Base-by-base conservation (phyloP, 2,329 filamentous ascomycete species). In the Monosporascus sp. region DNA sequence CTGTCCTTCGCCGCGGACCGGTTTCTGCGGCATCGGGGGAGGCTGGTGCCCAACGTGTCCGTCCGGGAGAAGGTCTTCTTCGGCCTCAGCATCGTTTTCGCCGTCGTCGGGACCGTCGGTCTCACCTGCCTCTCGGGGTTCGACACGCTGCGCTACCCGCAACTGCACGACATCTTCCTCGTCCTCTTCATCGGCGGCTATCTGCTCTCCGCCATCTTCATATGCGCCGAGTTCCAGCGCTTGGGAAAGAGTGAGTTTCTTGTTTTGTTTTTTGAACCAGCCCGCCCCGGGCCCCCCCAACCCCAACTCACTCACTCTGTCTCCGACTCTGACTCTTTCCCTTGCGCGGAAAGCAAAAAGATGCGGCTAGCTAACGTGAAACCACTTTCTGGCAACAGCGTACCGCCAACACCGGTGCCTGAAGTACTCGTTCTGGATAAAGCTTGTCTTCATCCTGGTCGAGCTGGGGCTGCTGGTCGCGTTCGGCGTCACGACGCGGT, bases 191-290 rank as follows among this genome's bases (percentile, higher is more conserved):
- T 97, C 67, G 84, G 71, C 15, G 94, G 90, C 36, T 97, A 96
- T 69, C 75, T 97, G 51, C 67, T 96, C 51, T 90, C 86, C 5
- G 92, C 93, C 52, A 80, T 97, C 60, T 93, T 92, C 70, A 88
- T 93, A 59, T 97, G 92, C 75, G 85, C 83, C 74, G 91, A 97
- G 69, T 97, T 96, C 69, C 87, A 94, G 64, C 85, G 89, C 2
- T 79, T 97, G 1, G 90, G 91, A 25, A 84, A 87, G 50, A 86
- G 81, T 82, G 70, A 51, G 79, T 73, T 36, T 17, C 45, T 39
- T 48, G 6, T 45, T 47, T 45, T 6, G 22, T 6, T 41, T 50
- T 25, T n/a, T n/a, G n/a, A n/a, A n/a, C n/a, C n/a, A n/a, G n/a
- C n/a, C n/a, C n/a, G n/a, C n/a, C n/a, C n/a, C n/a, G n/a, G n/a